These are phyloP conservation scores for Simplicillium aogashimaense DNA, from an alignment of 2,329 filamentous ascomycete species.

Conservation along the genomic window DNA sequence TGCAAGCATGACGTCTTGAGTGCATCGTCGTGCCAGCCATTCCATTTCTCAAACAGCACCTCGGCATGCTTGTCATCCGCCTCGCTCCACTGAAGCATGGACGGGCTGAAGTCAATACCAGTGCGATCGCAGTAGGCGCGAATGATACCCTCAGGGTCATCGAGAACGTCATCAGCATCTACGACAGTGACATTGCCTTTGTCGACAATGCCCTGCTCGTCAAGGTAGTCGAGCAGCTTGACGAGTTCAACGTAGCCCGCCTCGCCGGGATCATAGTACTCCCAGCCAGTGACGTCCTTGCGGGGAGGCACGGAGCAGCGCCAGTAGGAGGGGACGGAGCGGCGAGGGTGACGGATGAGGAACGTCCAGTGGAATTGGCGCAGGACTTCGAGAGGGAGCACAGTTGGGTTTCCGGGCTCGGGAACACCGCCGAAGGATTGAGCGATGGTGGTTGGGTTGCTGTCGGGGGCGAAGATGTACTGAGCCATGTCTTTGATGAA, in stretches of 20 bases:
- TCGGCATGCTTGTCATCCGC: slow-evolving; percentile 64
- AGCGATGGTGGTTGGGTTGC: slow-evolving; percentile 58
- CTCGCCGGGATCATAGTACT: slow-evolving; percentile 77
- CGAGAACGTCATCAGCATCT: slow-evolving; percentile 88
- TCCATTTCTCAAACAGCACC: slow-evolving; percentile 89
- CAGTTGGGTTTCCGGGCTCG: slow-evolving; percentile 72
- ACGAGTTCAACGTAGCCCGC: slow-evolving; percentile 86
- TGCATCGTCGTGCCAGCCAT: slow-evolving; percentile 92
- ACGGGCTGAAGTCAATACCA: slow-evolving; percentile 62
- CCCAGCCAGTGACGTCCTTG: slow-evolving; percentile 71
- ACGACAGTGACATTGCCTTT: slow-evolving; percentile 71
- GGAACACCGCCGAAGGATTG: slow-evolving; percentile 63
- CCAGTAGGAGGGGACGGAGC: slow-evolving; percentile 87
- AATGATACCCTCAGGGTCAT: slow-evolving; percentile 69
- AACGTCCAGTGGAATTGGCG: slow-evolving; percentile 88
- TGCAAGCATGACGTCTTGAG: slow-evolving; percentile 72
- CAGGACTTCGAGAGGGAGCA: slow-evolving; percentile 65
- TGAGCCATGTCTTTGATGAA: slow-evolving; percentile 99
- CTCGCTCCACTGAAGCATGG: slow-evolving; percentile 80
- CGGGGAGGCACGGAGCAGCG: slow-evolving; percentile 88
- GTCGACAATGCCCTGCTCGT: slow-evolving; percentile 58
- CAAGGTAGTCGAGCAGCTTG: slow-evolving; percentile 76
- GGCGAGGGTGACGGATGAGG: slow-evolving; percentile 89
- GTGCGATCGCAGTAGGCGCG: slow-evolving; percentile 73
- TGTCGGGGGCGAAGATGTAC: slow-evolving; percentile 73